Base-by-base conservation (phyloP, 164 flowering plant species). In the Magnolia changhungtana region DNA sequence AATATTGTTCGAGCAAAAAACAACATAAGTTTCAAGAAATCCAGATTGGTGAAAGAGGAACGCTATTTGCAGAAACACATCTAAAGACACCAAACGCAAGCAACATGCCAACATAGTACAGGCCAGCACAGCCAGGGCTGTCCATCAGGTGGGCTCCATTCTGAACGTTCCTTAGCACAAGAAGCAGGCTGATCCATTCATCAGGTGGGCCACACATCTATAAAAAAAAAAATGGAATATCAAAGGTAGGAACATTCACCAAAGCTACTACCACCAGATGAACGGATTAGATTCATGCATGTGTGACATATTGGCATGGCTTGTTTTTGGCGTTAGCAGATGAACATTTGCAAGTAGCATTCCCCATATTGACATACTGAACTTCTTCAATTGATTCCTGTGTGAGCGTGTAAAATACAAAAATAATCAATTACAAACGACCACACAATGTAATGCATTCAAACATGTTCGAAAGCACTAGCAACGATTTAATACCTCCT, bases 401-500 rank as follows among this genome's bases (percentile, higher is more conserved):
- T 11, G 18, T 55, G 19, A 16, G 61, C 61, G 18, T 3, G 13
- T 19, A 10, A 10, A 16, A 24, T 24, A 24, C 27, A 24, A 24
- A 24, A 24, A 7, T 55, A 55, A 55, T 16, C 61, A 55, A 55
- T 55, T 8, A 55, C 18, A 3, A 55, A 55, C 18, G 13, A 55
- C 61, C 61, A 55, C 61, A 9, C 18, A 1, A 55, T 11, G 19
- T 13, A 29, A 68, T 16, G 8, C 37, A 24, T 23, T 24, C 71
- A 68, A 68, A 31, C 71, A 68, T 55, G 61, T 55, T 68, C 51
- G 5, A 37, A 29, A 68, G 50, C 20, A 29, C 50, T 31, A 16
- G 16, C 9, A 37, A 29, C 29, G 50, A 31, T 14, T 21, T 19
- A 19, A 68, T 83, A 90, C 99, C 98, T 96, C 99, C 82, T 96